Base-by-base conservation (phyloP, 2,329 filamentous ascomycete species). In the Colletotrichum caudatum region DNA sequence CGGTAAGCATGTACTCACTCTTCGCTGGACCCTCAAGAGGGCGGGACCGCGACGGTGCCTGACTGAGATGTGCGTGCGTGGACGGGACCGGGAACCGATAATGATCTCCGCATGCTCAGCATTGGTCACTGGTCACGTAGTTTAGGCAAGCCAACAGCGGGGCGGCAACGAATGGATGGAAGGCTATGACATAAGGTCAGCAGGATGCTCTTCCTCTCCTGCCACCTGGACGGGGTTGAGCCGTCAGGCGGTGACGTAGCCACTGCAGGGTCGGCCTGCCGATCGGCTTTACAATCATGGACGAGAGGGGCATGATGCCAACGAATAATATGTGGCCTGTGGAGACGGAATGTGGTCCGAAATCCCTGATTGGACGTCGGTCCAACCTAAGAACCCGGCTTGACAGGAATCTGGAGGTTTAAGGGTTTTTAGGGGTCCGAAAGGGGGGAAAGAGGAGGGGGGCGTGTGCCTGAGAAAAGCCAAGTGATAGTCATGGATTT, bases 191-290 rank as follows among this genome's bases (percentile, higher is more conserved):
- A 59, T 11, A 26, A 16, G 11, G 54, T 63, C 60, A 41, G 59
- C 59, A 48, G 33, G 16, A 26, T 29, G 26, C 8, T 5, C 11
- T 39, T 26, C 54, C 3, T 37, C 44, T 29, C 29, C 35, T 12
- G 46, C 29, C 8, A 57, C n/a, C 5, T 7, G 41, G 16, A 26
- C 12, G 58, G 18, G 3, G 37, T 33, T 48, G 35, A 20, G 26
- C 23, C 56, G 50, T 51, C 64, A 62, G 44, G 48, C 46, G 29
- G 29, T 71, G 58, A 59, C 58, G 64, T 68, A 18, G 23, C 26
- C 20, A 26, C 35, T 48, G 37, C 51, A 62, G 64, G 68, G 64
- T 39, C 37, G 26, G 44, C 39, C 44, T 58, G 68, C 26, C 39
- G 64, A 46, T 58, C 44, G 57, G n/a, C 46, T 14, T n/a, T 61